phyloP scores from a whole-genome alignment of 225 moss, liverwort and hornwort species.

The Marchantia polymorpha region DNA sequence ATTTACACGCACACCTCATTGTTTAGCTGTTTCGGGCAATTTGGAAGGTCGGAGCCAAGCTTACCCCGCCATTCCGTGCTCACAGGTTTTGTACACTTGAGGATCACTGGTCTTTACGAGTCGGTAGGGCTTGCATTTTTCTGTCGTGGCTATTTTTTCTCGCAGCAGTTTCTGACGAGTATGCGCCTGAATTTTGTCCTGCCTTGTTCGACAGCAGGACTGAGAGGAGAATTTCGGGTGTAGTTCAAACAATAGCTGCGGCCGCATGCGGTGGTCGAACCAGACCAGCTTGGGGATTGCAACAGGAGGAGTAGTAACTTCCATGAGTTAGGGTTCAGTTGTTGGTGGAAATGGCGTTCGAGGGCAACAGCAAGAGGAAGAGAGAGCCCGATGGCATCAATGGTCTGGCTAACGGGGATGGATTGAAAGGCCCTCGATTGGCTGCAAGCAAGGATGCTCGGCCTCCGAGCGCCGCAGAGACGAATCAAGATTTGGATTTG shows the following conservation, averaged over 20 bases:
- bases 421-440: constrained; percentile 31
- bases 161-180: neutral
- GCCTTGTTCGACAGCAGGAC: neutral
- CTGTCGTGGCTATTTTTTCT: no score
- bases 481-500: constrained; percentile 40
- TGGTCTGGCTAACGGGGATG: constrained; percentile 42
- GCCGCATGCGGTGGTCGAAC: neutral
- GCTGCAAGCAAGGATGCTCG: constrained; percentile 26
- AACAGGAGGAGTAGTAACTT: neutral
- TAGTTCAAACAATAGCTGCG: neutral
- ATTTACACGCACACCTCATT: neutral
- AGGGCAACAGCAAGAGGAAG: constrained; percentile 61
- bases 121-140: neutral
- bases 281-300: neutral
- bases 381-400: constrained; percentile 57
- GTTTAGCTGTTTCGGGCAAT: neutral
- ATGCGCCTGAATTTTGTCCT: neutral
- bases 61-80: neutral
- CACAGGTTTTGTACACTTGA: neutral
- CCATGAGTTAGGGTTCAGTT: constrained; percentile 36
- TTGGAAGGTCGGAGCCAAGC: neutral
- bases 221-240: neutral
- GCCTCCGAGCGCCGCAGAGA: constrained; percentile 12
- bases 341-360: constrained; percentile 34
- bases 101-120: neutral